These are phyloP conservation scores for Lentinula lateritia DNA, from an alignment of 768 basidiomycete species.

Conservation along the genomic window DNA sequence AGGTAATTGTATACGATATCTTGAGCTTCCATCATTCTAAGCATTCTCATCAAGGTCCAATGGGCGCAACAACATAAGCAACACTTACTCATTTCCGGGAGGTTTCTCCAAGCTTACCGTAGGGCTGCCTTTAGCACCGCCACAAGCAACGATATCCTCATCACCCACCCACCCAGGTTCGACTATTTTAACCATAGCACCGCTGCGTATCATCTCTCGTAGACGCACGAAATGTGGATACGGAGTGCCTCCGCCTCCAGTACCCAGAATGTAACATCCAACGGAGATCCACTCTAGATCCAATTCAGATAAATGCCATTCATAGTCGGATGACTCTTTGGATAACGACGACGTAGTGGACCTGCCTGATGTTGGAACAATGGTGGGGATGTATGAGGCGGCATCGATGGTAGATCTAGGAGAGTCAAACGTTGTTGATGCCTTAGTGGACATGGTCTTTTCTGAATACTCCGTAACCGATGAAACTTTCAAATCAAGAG, in stretches of 20 bases:
- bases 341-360: not conserved
- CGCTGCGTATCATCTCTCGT: slow-evolving; percentile 37
- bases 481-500: not conserved
- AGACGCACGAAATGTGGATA: slow-evolving; percentile 38
- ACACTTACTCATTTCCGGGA: slow-evolving; percentile 28
- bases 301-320: slow-evolving; percentile 32
- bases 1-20: slow-evolving; percentile 14
- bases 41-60: not conserved
- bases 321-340: slow-evolving; percentile 5
- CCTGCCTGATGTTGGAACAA: not conserved
- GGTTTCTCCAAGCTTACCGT: slow-evolving; percentile 31
- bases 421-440: not conserved
- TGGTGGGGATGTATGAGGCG: slow-evolving; percentile 1
- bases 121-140: slow-evolving; percentile 32
- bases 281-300: slow-evolving; percentile 47
- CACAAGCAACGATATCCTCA: slow-evolving; percentile 33
- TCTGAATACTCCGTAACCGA: not conserved
- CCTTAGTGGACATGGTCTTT: not conserved
- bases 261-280: slow-evolving; percentile 49
- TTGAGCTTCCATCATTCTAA: slow-evolving; percentile 9
- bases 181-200: slow-evolving; percentile 33
- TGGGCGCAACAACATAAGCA: not conserved
- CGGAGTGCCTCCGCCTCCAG: slow-evolving; percentile 51
- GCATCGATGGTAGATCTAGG: not conserved
- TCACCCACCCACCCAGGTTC: slow-evolving; percentile 29